Base-by-base conservation (phyloP, 1,139 yeast genomes). In the Blastobotrys buckinghamii region DNA sequence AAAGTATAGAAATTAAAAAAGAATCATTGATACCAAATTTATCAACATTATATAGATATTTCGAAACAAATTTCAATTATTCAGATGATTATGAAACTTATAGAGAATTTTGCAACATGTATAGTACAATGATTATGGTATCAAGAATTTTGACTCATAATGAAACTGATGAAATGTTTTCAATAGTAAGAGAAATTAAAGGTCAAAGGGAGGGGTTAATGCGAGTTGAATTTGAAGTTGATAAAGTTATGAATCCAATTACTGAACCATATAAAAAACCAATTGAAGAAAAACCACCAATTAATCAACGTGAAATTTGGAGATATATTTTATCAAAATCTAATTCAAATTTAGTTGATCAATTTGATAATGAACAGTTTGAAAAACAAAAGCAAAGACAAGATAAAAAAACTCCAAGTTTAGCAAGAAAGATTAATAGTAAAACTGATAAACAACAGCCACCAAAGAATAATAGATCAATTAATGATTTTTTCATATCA, bases 81-180 rank as follows among this genome's bases (percentile, higher is more conserved):
- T 6, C 20, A 7, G 29, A 29, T 12, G 39, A 27, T 22, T 41
- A 36, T 16, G 37, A 26, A 8, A 8, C 16, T 36, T 47, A 39
- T 26, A 15, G 44, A 10, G 44, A 44, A 30, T 44, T 44, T 34
- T 29, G 39, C 24, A 37, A 44, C 33, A 17, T 30, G 39, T 38
- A 38, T 13, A n/a, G 39, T 5, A 19, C 16, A 32, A 1, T 42
- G 20, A 12, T 38, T 10, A 8, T 44, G n/a, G 39, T 36, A n/a
- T n/a, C 6, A n/a, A 16, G 39, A 27, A 26, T 36, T 6, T 19
- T 36, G n/a, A 13, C n/a, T 6, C 17, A 19, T 7, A 13, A 10
- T 19, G 47, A 43, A 29, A 20, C 10, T 36, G 26, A 19, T n/a
- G 47, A 43, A 20, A 12, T 22, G 29, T 43, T n/a, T 20, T 17